Evolutionary conservation across 805 yeast genomes (phyloP), one percentile per base, ranked within the genome.

Genomic region (Metschnikowia santaceciliae): DNA sequence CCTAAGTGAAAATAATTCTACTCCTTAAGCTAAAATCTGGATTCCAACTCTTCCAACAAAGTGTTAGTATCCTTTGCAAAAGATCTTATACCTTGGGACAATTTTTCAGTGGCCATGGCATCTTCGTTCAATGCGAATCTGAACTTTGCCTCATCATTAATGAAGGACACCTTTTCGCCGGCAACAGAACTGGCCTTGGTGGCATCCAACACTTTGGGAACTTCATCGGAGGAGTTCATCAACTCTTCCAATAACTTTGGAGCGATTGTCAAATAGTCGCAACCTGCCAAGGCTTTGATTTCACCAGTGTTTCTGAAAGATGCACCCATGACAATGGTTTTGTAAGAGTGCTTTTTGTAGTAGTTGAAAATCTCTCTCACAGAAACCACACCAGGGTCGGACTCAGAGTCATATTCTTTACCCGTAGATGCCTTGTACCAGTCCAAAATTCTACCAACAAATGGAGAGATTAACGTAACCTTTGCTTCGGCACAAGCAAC

Each of bases 261-360:
- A 63, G 98, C 80, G 66, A 94, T 90, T 69, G 99, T 94, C 76
- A 94, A 80, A 83, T 77, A 90, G 73, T 94, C 99, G 68, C 89
- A 85, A 73, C 99, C 99, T 53, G 99, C 97, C 64, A 94, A 80
- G 63, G 95, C 96, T 75, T 85, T 86, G 76, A 94, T 89, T 79
- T 92, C 99, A 62, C 90, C 96, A 56, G 78, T 74, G 81, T 91
- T 94, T 84, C 99, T 92, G 90, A 94, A 92, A 54, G 98, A 92
- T 54, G 99, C 99, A 76, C 99, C 99, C 99, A 94, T 94, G 68
- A 94, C 98, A 69, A 94, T 91, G 72, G 99, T 94, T 66, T 92
- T 81, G 84, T 94, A 94, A 63, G 86, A 92, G 75, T 74, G 89
- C 79, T 92, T 92, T 86, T 94, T 94, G 88, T 94, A 94, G 84